Evolutionary conservation across 2,329 filamentous ascomycete species (phyloP).

Genomic region (Furcasterigmium furcatum): DNA sequence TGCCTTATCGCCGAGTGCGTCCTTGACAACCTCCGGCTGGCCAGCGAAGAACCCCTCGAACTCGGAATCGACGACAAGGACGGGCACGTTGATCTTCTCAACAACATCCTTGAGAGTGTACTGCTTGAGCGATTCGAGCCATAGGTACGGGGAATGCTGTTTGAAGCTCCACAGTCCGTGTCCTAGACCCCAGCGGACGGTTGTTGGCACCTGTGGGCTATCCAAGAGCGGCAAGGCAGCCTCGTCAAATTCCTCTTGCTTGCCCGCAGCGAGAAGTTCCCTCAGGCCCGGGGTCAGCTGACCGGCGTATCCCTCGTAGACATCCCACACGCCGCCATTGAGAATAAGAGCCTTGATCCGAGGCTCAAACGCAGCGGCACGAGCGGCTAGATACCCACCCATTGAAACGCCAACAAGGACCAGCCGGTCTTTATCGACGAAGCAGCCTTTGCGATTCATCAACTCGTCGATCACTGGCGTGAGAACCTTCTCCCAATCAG

Average conservation of each 20-base stretch:
- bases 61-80: slow-evolving; percentile 15
- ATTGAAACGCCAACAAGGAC: slow-evolving; percentile 37
- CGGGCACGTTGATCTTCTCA: slow-evolving; percentile 16
- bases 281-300: slow-evolving; percentile 6
- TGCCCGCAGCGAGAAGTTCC: slow-evolving; percentile 10
- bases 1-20: slow-evolving; percentile 11
- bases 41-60: slow-evolving; percentile 13
- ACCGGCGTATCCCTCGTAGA: slow-evolving; percentile 9
- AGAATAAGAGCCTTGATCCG: slow-evolving; percentile 33
- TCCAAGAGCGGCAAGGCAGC: background rate
- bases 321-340: slow-evolving; percentile 34
- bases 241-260: slow-evolving; percentile 15
- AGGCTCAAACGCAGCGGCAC: slow-evolving; percentile 39
- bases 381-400: slow-evolving; percentile 33
- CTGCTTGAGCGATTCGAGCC: slow-evolving; percentile 10
- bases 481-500: slow-evolving; percentile 37
- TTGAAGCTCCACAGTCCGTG: slow-evolving; percentile 29
- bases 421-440: slow-evolving; percentile 27
- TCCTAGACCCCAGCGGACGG: slow-evolving; percentile 21
- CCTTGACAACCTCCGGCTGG: slow-evolving; percentile 6
- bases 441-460: slow-evolving; percentile 10
- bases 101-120: slow-evolving; percentile 12
- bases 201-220: slow-evolving; percentile 10
- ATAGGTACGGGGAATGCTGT: slow-evolving; percentile 21
- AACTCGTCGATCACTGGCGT: slow-evolving; percentile 36